Base-by-base conservation (phyloP, 495 filamentous ascomycete genomes). In the Darksidea phi region DNA sequence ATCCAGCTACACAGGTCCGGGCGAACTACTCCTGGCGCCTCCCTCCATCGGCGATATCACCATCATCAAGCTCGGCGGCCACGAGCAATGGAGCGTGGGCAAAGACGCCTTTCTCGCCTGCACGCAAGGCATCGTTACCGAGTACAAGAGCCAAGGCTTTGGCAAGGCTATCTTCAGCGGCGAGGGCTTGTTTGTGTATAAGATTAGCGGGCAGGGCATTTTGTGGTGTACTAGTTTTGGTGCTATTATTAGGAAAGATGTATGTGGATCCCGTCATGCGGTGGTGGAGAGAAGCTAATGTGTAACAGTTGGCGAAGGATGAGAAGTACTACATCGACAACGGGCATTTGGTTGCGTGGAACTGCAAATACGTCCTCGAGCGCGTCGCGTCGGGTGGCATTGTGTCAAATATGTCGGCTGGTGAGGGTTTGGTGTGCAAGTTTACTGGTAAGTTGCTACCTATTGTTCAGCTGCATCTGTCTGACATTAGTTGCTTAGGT, bases 281-380 rank as follows among this genome's bases (percentile, higher is more conserved):
- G 25, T 32, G 32, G 10, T 17, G 41, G n/a, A 6, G 18, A 21
- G 25, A 24, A 3, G 51, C 48, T 65, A 41, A 59, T 17, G 7
- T 18, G 21, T 26, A 25, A 24, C 58, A 94, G 86, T 80, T 96
- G 21, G 77, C 74, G 28, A 84, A 88, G 6, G 84, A 84, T 1
- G 93, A 97, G 69, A 84, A 84, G 55, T 98, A 96, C 72, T 88
- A 91, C 57, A 85, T 98, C 51, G 92, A 98, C 68, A 98, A 98
- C 67, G 93, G 92, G 10, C 91, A 98, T 63, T 78, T 98, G 6
- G 92, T 98, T 0, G 95, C 94, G 4, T 98, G 94, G 94, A 97
- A 97, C 69, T 93, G 89, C 72, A 88, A 95, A 62, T 98, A 97
- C 69, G 77, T 86, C 11, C 83, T 97, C 46, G 90, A 96, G 74